phyloP scores from a whole-genome alignment of 768 basidiomycete species.

The Psilocybe subaeruginosa region DNA sequence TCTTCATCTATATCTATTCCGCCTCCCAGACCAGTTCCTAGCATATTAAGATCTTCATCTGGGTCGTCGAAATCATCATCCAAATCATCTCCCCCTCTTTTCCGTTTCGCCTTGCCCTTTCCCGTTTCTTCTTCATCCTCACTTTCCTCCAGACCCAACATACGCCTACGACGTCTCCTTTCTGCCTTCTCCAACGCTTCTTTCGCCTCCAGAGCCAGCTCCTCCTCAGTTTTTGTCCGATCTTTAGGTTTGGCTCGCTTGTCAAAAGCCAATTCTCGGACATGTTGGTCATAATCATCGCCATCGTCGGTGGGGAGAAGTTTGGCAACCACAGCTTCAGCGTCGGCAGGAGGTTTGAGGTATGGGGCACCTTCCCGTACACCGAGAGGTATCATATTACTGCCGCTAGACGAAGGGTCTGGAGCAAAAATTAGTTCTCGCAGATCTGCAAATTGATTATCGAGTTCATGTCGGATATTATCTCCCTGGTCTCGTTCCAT shows the following conservation, averaged over 20 bases:
- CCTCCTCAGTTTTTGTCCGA: constrained; percentile 95
- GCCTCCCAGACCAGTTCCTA: constrained; percentile 46
- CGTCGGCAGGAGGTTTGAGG: constrained; percentile 12
- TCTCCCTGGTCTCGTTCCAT: constrained; percentile 86
- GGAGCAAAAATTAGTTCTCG: constrained; percentile 71
- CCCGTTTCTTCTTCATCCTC: constrained; percentile 61
- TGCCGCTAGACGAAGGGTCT: constrained; percentile 47
- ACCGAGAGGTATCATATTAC: constrained; percentile 38
- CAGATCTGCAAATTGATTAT: constrained; percentile 83
- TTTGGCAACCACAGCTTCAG: constrained; percentile 23
- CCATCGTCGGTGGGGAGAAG: constrained; percentile 34
- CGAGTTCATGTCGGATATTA: constrained; percentile 83
- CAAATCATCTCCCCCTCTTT: constrained; percentile 81
- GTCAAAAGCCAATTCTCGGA: constrained; percentile 92
- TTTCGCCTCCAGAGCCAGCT: constrained; percentile 86
- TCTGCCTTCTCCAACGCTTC: constrained; percentile 88
- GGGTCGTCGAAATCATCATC: constrained; percentile 81
- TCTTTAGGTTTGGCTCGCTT: constrained; percentile 93
- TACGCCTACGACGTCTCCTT: constrained; percentile 71
- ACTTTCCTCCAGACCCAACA: constrained; percentile 79
- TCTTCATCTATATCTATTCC: constrained; percentile 32
- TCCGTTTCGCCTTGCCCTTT: constrained; percentile 45
- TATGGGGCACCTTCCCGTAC: constrained; percentile 18
- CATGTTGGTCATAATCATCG: constrained; percentile 88
- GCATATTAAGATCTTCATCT: constrained; percentile 39